phyloP scores from a whole-genome alignment of 345 rosid genomes.

The Ceriops decandra region DNA sequence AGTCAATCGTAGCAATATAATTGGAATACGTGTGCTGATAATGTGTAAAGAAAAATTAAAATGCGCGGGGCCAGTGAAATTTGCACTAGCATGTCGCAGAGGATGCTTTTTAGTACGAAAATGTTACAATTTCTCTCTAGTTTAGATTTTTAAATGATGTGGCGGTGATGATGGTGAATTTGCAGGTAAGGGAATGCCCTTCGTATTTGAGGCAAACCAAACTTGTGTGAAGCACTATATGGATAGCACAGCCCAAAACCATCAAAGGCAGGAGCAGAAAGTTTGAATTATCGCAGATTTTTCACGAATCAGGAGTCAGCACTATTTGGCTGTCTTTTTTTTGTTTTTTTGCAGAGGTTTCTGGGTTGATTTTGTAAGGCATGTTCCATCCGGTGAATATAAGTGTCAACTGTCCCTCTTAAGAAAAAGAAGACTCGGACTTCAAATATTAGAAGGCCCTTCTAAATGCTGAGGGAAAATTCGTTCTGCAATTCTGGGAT shows the following conservation, averaged over 20 bases:
- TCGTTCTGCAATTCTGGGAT: no score
- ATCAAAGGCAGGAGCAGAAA: slow-evolving; percentile 10
- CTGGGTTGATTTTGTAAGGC: slow-evolving; percentile 21
- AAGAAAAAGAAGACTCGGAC: no score
- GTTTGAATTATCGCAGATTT: slow-evolving; percentile 4
- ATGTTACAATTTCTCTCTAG: neutral
- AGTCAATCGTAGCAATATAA: no score
- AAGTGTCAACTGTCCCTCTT: neutral
- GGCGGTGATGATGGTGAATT: neutral
- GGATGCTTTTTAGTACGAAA: neutral
- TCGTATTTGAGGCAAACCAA: slow-evolving; percentile 54
- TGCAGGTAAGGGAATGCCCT: slow-evolving; percentile 60
- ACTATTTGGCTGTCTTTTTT: slow-evolving; percentile 24
- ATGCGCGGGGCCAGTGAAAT: no score
- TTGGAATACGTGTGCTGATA: no score
- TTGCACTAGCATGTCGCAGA: no score
- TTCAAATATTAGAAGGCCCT: no score
- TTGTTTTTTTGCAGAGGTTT: slow-evolving; percentile 20
- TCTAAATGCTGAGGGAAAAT: no score
- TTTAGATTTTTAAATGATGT: neutral
- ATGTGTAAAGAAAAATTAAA: no score
- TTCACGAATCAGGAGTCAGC: slow-evolving; percentile 6
- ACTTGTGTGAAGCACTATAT: slow-evolving; percentile 39
- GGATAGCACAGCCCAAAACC: slow-evolving; percentile 21
- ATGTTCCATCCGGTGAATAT: neutral